Evolutionary conservation across 345 rosid species (phyloP).

Genomic region (Corchorus olitorius): DNA sequence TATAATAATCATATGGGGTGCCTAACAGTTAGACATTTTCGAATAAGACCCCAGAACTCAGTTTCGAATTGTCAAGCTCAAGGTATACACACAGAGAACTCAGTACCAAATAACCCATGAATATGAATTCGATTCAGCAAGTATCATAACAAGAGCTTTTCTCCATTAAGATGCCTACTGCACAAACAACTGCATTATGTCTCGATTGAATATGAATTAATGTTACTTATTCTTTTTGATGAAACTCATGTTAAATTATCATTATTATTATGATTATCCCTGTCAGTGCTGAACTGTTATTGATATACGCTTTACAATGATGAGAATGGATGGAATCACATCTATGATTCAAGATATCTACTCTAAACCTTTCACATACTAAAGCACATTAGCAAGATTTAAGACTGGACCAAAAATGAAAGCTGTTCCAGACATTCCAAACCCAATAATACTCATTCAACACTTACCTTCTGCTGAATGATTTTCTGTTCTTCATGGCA

Average conservation of each 20-base stretch:
- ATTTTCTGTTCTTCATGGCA: neutral
- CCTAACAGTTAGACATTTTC: too few relatives aligned
- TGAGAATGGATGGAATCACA: slow-evolving; percentile 15
- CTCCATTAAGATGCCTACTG: neutral
- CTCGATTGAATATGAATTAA: neutral
- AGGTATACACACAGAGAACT: too few relatives aligned
- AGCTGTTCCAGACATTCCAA: neutral
- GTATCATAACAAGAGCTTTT: neutral
- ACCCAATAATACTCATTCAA: neutral
- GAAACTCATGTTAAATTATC: too few relatives aligned
- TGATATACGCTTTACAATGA: slow-evolving; percentile 12
- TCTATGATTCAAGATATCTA: slow-evolving; percentile 10
- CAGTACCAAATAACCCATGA: too few relatives aligned
- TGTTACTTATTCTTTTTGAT: neutral
- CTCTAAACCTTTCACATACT: neutral
- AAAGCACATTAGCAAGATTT: neutral
- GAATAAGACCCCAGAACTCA: too few relatives aligned
- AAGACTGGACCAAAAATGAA: neutral
- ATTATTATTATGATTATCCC: neutral
- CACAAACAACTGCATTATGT: neutral
- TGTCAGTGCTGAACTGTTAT: neutral
- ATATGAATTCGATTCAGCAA: too few relatives aligned
- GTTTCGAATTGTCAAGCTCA: too few relatives aligned
- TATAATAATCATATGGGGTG: too few relatives aligned
- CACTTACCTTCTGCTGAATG: neutral